Base-by-base conservation (phyloP, 108 stramenopile genomes). In the Discostella pseudostelligera region DNA sequence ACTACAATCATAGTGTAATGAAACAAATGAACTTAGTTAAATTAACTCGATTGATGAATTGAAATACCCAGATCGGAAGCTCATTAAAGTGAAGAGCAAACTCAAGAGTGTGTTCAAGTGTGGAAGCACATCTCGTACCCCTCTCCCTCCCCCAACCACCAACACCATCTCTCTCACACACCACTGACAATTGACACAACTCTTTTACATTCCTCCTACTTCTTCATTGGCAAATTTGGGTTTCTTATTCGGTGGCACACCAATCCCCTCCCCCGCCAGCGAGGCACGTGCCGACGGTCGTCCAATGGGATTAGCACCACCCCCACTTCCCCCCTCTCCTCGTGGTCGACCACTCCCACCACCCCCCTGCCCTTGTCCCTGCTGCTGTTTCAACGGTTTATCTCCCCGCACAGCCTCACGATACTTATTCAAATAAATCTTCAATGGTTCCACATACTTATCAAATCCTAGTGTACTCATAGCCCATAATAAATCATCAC, bases 401-500 rank as follows among this genome's bases (percentile, higher is more conserved):
- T 95, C 93, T 16, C 90, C 93, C 67, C 86, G 74, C 16, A 96
- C 89, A 2, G 92, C 92, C 68, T 98, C 97, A 29, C 96, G 78
- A 84, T 97, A 99, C 74, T 97, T 97, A 25, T 78, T 81, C 68
- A 99, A 80, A 84, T 99, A 99, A 10, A 97, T 39, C 79, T 97
- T 97, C 26, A 99, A 80, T 8, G 98, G 98, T 66, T 99, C 97
- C 19, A 98, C 97, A 71, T 99, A 98, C 69, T 96, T 93, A 65
- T 99, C 99, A 70, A 99, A 99, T 20, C 99, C 99, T 36, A 99
- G 75, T 4, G 97, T 97, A 56, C 90, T 92, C 98, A 99, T 97
- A 36, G 99, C 99, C 97, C 96, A 97, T 0, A 99, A 58, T 42
- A 99, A 69, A 71, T 99, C 99, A 62, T 99, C 98, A 25, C 98